phyloP scores from a whole-genome alignment of 768 basidiomycete genomes.

The Sporobolomyces pararoseus region DNA sequence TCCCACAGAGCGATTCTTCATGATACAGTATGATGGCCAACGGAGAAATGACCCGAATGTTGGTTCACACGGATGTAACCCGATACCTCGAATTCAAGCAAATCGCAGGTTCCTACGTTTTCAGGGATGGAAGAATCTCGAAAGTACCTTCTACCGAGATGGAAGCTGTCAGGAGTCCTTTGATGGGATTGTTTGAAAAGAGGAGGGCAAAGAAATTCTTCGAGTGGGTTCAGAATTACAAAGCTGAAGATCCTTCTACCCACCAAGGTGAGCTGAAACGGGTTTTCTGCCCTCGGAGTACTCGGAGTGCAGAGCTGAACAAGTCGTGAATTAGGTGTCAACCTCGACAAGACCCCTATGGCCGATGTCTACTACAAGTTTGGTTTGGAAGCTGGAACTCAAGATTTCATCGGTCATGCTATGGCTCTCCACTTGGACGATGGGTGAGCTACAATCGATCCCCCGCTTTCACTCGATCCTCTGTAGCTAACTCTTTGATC shows the following conservation, averaged over 20 bases:
- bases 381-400: conserved; percentile 91
- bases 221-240: conserved; percentile 90
- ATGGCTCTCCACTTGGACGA: conserved; percentile 99
- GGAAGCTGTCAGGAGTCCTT: conserved; percentile 87
- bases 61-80: conserved; percentile 97
- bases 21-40: conserved; percentile 78
- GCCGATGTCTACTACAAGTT: conserved; percentile 93
- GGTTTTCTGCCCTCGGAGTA: too few species aligned
- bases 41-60: conserved; percentile 93
- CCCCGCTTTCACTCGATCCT: neutral
- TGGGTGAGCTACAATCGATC: conserved; percentile 61
- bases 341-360: conserved; percentile 90
- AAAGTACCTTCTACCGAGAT: conserved; percentile 97
- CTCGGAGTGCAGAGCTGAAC: too few species aligned
- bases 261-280: conserved; percentile 73
- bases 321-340: conserved; percentile 62
- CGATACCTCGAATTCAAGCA: conserved; percentile 99
- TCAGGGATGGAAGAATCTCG: conserved; percentile 90
- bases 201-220: conserved; percentile 97
- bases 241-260: conserved; percentile 88
- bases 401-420: conserved; percentile 98
- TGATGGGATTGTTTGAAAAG: conserved; percentile 99
- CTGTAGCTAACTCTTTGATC: neutral
- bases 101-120: conserved; percentile 96
- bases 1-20: too few species aligned